Base-by-base conservation (phyloP, 2,329 filamentous ascomycete genomes). In the Bipolaris sorokiniana region DNA sequence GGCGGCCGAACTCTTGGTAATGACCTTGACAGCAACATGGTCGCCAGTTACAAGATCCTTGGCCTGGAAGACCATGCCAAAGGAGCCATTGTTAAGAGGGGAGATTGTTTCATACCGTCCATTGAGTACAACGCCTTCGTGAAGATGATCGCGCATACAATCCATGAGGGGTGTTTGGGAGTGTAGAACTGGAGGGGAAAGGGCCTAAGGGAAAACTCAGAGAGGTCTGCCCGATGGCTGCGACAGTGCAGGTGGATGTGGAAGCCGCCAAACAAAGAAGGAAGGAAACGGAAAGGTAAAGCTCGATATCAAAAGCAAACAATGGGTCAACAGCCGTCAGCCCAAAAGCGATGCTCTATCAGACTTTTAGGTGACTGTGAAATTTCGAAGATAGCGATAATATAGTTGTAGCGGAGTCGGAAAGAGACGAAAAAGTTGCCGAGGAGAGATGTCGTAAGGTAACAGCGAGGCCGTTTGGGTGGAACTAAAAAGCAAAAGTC, bases 11-110 rank as follows among this genome's bases (percentile, higher is more conserved):
- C 86, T 85, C 84, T 98, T 99, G 73, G 92, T 92, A 77, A 98
- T 82, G 78, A 94, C 97, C 81, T 99, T 99, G 84, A 99, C 90
- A 61, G 95, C 95, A 67, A 99, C 95, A 58, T 87, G 85, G 58
- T 95, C 83, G 67, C 88, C 86, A 59, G 90, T 96, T 63, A 83
- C 76, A 64, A 88, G 82, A 76, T 99, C 92, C 76, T 85, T 89
- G 58, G 94, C 95, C 80, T 92, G 88, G 79, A 97, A 97, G 70
- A 99, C 95, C 91, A 98, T 96, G 75, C 95, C 95, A 74, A 98
- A 99, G 54, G 95, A 98, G 69, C 95, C 95, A 84, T 97, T 92
- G 76, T 99, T 99, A 81, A 99, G 90, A 56, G 95, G 93, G 67
- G 93, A 91, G 73, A 97, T 84, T 54, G 93, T 96, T 80, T 90